Evolutionary conservation across 2,329 filamentous ascomycete species (phyloP).

Genomic region (Sclerotinia subarctica): DNA sequence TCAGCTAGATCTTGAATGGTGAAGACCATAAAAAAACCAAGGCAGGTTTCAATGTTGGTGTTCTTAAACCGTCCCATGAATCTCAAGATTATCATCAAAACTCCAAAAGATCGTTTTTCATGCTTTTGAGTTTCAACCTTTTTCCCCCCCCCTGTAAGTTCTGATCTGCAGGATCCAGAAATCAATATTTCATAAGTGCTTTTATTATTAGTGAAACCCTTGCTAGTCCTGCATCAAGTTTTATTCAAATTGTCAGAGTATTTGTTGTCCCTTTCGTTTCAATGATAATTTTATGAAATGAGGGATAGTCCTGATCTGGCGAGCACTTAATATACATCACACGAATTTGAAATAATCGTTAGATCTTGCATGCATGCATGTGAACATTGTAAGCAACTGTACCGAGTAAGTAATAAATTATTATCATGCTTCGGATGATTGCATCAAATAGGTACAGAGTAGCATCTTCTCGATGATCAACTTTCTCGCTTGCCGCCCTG

Average conservation of each 20-base stretch:
- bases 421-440: neutral
- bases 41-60: neutral
- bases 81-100: neutral
- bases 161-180: conserved; percentile 28
- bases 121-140: conserved; percentile 5
- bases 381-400: neutral
- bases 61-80: neutral
- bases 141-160: neutral
- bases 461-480: neutral
- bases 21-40: neutral
- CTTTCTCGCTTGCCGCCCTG: conserved; percentile 16
- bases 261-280: conserved; percentile 10
- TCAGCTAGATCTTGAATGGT: neutral
- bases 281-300: conserved; percentile 16
- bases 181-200: conserved; percentile 28
- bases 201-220: conserved; percentile 2
- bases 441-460: neutral
- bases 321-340: conserved; percentile 18
- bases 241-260: conserved; percentile 10
- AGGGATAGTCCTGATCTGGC: conserved; percentile 12
- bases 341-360: conserved; percentile 17
- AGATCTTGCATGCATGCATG: conserved; percentile 18
- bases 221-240: conserved; percentile 13
- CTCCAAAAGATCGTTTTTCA: neutral
- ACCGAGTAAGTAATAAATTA: neutral